Conservation (phyloP, 2,329 filamentous ascomycete species). For the Aspergillus fumigatus region DNA sequence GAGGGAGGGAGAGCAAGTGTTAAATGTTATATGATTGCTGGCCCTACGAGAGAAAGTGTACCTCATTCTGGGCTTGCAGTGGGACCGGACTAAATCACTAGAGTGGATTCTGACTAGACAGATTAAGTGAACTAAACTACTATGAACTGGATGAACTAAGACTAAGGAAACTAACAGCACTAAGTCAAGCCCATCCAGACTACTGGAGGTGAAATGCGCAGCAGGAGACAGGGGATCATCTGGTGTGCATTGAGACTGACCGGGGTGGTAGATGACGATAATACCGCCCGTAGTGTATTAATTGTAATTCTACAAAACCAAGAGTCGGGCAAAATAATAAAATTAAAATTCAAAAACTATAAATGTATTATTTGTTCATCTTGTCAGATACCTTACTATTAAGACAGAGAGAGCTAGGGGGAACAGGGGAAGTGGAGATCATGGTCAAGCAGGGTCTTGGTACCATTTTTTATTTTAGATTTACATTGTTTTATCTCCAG, state of each 20-base stretch:
- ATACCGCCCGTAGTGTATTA: constrained; percentile 11
- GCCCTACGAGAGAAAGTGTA: constrained; percentile 19
- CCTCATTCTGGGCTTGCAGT: constrained; percentile 13
- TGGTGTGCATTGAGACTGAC: constrained; percentile 13
- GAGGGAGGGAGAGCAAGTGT: constrained; percentile 22
- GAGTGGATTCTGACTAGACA: neutral
- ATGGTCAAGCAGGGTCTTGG: neutral
- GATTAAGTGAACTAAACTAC: neutral
- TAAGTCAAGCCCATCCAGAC: constrained; percentile 16
- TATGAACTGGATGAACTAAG: constrained; percentile 14
- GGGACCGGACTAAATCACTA: constrained; percentile 6
- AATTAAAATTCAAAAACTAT: neutral
- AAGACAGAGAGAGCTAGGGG: neutral
- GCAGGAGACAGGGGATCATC: constrained; percentile 13
- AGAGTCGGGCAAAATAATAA: neutral
- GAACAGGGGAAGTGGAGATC: neutral
- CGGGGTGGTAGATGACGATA: constrained; percentile 16
- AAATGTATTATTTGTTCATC: neutral
- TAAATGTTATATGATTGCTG: constrained; percentile 27
- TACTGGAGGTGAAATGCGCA: constrained; percentile 14
- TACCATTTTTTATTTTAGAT: neutral
- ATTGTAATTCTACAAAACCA: constrained; percentile 1
- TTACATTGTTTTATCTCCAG: neutral
- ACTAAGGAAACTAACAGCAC: constrained; percentile 15
- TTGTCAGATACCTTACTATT: neutral